A percentile compares a stretch with the other conserved stretches of the same genome.
Evolutionary conservation across 441 rosid species (phyloP).

Genomic region (Isatis lusitanica): DNA sequence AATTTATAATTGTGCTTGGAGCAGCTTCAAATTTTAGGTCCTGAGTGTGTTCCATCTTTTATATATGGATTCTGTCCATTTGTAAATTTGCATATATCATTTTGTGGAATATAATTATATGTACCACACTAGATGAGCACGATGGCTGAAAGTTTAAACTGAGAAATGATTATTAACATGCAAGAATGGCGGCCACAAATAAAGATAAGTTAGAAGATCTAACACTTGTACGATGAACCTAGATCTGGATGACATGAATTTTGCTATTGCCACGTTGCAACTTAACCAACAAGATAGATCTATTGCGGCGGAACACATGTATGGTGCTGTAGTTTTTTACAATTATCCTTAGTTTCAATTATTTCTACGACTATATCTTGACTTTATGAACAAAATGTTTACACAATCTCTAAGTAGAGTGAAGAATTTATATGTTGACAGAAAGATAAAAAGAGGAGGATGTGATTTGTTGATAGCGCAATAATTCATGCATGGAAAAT

Average conservation of each 20-base stretch:
- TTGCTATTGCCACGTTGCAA: constrained; percentile 19
- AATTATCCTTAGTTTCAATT: not conserved
- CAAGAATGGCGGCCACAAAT: not conserved
- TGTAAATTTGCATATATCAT: not conserved
- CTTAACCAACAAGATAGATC: not conserved
- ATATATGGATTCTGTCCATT: not conserved
- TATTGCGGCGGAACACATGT: not conserved
- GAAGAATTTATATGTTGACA: not conserved
- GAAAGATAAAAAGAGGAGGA: not conserved
- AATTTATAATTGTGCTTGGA: not conserved
- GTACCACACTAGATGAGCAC: not conserved
- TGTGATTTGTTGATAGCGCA: constrained; percentile 1
- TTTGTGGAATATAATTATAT: too few species aligned
- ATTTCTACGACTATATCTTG: not conserved
- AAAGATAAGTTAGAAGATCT: not conserved
- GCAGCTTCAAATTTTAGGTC: not conserved
- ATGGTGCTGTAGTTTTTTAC: not conserved
- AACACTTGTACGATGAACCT: constrained; percentile 1
- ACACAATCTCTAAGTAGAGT: not conserved
- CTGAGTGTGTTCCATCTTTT: not conserved
- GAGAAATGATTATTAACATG: not conserved
- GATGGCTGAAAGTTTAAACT: too few species aligned
- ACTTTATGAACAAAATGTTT: not conserved
- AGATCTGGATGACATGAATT: not conserved
- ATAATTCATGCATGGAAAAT: not conserved